A percentile compares a stretch with the other conserved stretches of the same genome.
phyloP scores from a whole-genome alignment of 208 protist species.

The Leishmania tropica region DNA sequence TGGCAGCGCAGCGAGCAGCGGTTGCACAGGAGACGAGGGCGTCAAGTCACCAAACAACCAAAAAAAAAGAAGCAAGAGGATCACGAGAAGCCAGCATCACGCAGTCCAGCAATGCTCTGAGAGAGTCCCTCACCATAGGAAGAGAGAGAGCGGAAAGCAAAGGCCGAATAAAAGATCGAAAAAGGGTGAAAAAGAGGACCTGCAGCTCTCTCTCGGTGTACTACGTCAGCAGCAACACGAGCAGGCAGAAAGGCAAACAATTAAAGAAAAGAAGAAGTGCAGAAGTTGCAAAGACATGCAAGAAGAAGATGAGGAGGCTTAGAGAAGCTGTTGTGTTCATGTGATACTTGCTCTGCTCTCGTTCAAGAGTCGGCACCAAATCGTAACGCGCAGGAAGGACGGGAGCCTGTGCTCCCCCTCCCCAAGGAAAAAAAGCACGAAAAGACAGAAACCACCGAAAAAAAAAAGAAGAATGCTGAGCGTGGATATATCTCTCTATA shows the following conservation, averaged over 20 bases:
- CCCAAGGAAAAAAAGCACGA: background rate
- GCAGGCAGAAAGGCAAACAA: background rate
- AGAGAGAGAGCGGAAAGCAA: background rate
- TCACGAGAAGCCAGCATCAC: background rate
- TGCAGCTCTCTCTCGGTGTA: background rate
- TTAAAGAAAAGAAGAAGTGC: background rate
- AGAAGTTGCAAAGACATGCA: background rate
- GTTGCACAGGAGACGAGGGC: background rate
- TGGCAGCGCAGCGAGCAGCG: background rate
- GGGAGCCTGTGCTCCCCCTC: background rate
- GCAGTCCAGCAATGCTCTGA: background rate
- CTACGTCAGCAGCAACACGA: background rate
- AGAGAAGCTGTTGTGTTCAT: background rate
- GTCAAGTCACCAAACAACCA: background rate
- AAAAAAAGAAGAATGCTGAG: background rate
- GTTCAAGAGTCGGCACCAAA: background rate
- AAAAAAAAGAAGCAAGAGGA: background rate
- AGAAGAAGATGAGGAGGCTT: rapidly evolving
- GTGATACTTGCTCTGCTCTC: background rate
- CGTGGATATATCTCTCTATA: background rate
- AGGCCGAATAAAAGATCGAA: too few relatives aligned
- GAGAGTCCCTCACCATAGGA: background rate
- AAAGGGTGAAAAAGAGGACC: background rate
- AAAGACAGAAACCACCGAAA: background rate
- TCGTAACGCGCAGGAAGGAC: background rate